A percentile compares a stretch with the other conserved stretches of the same genome.
phyloP scores from a whole-genome alignment of 2,329 filamentous ascomycete species.

The Cladophialophora chaetospira region DNA sequence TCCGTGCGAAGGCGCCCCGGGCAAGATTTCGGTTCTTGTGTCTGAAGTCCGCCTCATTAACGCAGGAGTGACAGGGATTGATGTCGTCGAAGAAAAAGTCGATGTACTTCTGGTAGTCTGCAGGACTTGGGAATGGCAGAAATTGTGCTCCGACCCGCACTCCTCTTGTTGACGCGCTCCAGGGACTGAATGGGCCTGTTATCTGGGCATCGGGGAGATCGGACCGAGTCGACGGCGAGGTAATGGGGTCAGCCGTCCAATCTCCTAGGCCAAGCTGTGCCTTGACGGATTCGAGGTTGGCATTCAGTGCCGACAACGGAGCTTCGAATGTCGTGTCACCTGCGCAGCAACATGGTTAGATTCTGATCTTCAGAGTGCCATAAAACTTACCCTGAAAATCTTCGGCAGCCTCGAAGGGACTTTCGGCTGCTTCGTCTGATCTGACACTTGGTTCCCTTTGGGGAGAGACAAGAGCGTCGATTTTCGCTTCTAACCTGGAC shows the following conservation, averaged over 20 bases:
- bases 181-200: not conserved
- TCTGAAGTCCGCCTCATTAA: not conserved
- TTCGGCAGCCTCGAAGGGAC: not conserved
- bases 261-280: not conserved
- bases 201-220: not conserved
- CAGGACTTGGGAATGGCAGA: not conserved
- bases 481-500: not conserved
- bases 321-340: not conserved
- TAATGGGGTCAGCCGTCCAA: not conserved
- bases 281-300: not conserved
- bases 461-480: not conserved
- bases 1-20: not conserved
- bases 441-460: not conserved
- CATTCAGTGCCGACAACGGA: not conserved
- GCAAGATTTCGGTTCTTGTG: not conserved
- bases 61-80: not conserved
- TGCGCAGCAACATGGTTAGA: not conserved
- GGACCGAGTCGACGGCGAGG: not conserved
- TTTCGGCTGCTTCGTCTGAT: not conserved
- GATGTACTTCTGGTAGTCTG: not conserved
- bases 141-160: not conserved
- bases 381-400: not conserved
- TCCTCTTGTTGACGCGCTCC: not conserved
- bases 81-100: not conserved
- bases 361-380: not conserved